Conservation (phyloP, 2,329 filamentous ascomycete genomes). For the Trichoderma arundinaceum region DNA sequence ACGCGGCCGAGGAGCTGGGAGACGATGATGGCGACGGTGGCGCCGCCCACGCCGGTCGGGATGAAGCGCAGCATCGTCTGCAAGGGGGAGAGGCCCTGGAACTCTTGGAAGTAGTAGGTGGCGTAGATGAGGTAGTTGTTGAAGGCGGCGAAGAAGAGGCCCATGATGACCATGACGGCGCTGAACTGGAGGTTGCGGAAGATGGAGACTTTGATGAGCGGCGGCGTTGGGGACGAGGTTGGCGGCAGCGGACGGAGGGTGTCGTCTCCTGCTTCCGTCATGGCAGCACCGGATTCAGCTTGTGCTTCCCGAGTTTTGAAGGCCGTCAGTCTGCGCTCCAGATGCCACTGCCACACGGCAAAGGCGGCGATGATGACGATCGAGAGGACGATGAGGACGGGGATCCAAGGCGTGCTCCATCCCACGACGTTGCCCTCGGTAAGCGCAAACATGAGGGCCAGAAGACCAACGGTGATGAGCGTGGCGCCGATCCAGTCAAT, state of each 20-base stretch:
- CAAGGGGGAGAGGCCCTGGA: slow-evolving; percentile 64
- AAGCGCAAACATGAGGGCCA: slow-evolving; percentile 69
- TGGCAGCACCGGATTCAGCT: background rate
- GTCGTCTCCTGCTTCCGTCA: background rate
- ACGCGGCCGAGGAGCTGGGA: slow-evolving; percentile 63
- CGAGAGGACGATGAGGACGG: slow-evolving; percentile 63
- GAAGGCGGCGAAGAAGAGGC: slow-evolving; percentile 69
- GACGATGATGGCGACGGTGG: slow-evolving; percentile 61
- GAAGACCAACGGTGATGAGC: slow-evolving; percentile 65
- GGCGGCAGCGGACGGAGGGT: slow-evolving; percentile 37
- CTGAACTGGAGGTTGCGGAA: slow-evolving; percentile 66
- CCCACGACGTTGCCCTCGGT: slow-evolving; percentile 73
- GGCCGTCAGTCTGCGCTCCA: slow-evolving; percentile 38
- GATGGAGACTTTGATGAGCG: slow-evolving; percentile 70
- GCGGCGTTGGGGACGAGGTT: slow-evolving; percentile 42
- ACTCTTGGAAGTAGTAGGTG: slow-evolving; percentile 74
- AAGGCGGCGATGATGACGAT: slow-evolving; percentile 62
- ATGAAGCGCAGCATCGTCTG: slow-evolving; percentile 73
- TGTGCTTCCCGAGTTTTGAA: background rate
- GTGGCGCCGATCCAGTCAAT: slow-evolving; percentile 72
- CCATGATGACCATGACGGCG: slow-evolving; percentile 68
- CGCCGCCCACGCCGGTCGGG: slow-evolving; percentile 66
- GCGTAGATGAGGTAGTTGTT: slow-evolving; percentile 71
- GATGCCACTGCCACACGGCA: slow-evolving; percentile 63
- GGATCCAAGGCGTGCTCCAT: slow-evolving; percentile 68